A percentile compares a stretch with the other conserved stretches of the same genome.
phyloP scores from a whole-genome alignment of 2,329 filamentous ascomycete genomes.

The Cladophialophora bantiana region DNA sequence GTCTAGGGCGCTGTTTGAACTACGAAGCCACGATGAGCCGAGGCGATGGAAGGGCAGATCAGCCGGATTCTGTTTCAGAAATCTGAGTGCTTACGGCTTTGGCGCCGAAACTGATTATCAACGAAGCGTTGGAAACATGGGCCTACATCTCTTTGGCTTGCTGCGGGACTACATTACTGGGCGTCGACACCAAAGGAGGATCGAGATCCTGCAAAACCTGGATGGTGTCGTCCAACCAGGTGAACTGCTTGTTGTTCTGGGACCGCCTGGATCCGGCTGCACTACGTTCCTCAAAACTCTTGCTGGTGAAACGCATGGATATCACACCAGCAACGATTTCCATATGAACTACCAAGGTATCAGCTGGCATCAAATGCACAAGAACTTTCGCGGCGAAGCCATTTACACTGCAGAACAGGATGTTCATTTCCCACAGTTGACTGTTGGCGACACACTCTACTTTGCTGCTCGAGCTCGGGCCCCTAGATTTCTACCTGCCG shows the following conservation, averaged over 20 bases:
- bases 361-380: slow-evolving; percentile 60
- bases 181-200: too few relatives aligned
- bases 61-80: too few relatives aligned
- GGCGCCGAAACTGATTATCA: too few relatives aligned
- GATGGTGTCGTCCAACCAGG: slow-evolving; percentile 28
- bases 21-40: too few relatives aligned
- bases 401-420: slow-evolving; percentile 88
- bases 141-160: too few relatives aligned
- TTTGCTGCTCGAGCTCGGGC: slow-evolving; percentile 64
- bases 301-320: slow-evolving; percentile 81
- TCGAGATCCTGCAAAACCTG: slow-evolving; percentile 57
- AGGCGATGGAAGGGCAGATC: too few relatives aligned
- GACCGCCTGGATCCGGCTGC: slow-evolving; percentile 61
- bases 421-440: slow-evolving; percentile 78
- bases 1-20: too few relatives aligned
- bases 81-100: too few relatives aligned
- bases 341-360: slow-evolving; percentile 77
- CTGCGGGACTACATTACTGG: too few relatives aligned
- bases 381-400: slow-evolving; percentile 81
- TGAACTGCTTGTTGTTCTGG: slow-evolving; percentile 52
- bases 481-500: slow-evolving; percentile 50
- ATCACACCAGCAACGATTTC: slow-evolving; percentile 72
- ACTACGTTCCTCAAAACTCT: slow-evolving; percentile 85
- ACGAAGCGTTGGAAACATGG: too few relatives aligned
- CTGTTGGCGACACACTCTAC: slow-evolving; percentile 64